Evolutionary conservation across 768 basidiomycete genomes (phyloP).

Genomic region (Cyathus striatus): DNA sequence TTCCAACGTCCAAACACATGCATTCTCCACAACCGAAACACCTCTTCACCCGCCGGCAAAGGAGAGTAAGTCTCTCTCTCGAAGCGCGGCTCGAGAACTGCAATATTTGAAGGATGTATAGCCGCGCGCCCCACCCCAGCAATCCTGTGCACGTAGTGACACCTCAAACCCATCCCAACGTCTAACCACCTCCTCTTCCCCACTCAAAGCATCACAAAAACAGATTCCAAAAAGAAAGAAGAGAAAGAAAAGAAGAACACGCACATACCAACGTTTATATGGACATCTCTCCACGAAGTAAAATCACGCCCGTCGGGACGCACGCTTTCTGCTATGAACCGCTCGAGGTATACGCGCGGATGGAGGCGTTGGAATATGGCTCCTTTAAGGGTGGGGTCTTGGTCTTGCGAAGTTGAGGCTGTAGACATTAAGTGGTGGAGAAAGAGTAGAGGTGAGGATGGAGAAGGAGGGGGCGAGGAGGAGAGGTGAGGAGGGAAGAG

Average conservation of each 20-base stretch:
- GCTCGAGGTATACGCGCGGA: constrained; percentile 81
- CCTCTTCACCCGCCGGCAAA: too few species aligned
- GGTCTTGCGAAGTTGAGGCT: constrained; percentile 13
- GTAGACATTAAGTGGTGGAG: not conserved
- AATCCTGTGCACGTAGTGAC: too few species aligned
- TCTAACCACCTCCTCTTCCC: too few species aligned
- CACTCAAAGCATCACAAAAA: too few species aligned
- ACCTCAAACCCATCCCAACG: too few species aligned
- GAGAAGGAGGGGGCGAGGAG: not conserved
- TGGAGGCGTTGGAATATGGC: constrained; percentile 84
- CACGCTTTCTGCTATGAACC: constrained; percentile 73
- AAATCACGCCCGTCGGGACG: constrained; percentile 82
- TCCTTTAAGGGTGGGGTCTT: constrained; percentile 36
- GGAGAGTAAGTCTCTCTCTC: too few species aligned
- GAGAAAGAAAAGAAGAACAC: not conserved
- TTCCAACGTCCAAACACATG: too few species aligned
- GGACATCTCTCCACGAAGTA: constrained; percentile 67
- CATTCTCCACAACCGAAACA: too few species aligned
- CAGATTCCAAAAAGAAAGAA: not conserved
- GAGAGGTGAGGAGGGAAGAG: too few species aligned
- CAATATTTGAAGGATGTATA: too few species aligned
- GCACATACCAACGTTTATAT: constrained; percentile 71
- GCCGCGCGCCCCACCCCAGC: too few species aligned
- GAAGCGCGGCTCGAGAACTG: too few species aligned
- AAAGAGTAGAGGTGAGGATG: not conserved